A percentile compares a stretch with the other conserved stretches of the same genome.
These are phyloP conservation scores for Barbarea vulgaris DNA, from an alignment of 345 rosid species.

Conservation along the genomic window DNA sequence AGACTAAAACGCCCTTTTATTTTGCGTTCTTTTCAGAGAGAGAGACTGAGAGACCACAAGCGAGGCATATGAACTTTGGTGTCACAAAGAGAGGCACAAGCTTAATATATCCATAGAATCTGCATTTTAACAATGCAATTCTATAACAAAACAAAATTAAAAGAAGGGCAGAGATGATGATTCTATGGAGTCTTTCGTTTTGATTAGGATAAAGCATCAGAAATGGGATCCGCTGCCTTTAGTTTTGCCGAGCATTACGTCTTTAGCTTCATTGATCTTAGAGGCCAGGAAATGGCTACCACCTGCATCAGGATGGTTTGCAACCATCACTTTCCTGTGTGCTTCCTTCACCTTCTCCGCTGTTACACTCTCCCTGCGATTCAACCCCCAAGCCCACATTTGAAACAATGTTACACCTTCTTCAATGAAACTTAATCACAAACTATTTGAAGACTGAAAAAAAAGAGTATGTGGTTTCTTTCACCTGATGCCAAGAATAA, in stretches of 20 bases:
- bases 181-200: constrained; percentile 5
- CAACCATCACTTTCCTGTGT: constrained; percentile 87
- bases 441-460: background rate
- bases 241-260: constrained; percentile 77
- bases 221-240: constrained; percentile 71
- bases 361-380: constrained; percentile 63
- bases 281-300: constrained; percentile 93
- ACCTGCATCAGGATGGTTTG: constrained; percentile 92
- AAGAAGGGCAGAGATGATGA: background rate
- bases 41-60: background rate
- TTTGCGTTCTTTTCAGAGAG: background rate
- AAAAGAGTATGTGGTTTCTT: background rate
- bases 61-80: background rate
- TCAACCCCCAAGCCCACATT: background rate
- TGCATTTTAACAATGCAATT: constrained; percentile 12
- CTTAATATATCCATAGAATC: background rate
- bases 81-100: constrained; percentile 11
- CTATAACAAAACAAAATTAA: background rate
- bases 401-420: background rate
- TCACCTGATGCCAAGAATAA: constrained; percentile 74
- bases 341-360: constrained; percentile 84
- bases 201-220: constrained; percentile 32
- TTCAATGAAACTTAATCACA: background rate
- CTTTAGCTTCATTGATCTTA: constrained; percentile 92
- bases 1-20: background rate